Evolutionary conservation across 1,284 basidiomycete species (phyloP).

Genomic region (Trametes sp.): DNA sequence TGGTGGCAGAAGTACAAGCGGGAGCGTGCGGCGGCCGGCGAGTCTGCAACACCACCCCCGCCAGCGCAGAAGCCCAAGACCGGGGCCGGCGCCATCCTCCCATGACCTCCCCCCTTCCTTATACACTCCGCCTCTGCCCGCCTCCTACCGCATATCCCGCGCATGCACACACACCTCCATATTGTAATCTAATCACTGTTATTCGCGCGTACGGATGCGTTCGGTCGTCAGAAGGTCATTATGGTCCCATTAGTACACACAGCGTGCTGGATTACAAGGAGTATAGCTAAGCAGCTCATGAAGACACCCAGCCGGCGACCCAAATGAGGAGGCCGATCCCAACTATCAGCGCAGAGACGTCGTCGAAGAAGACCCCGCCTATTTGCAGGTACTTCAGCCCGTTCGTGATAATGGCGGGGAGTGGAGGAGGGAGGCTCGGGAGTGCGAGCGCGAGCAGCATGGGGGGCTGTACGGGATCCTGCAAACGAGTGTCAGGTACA

Average conservation of each 20-base stretch:
- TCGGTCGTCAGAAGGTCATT: constrained; percentile 4
- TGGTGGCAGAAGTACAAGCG: constrained; percentile 66
- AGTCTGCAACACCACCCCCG: constrained; percentile 54
- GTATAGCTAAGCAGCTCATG: constrained; percentile 17
- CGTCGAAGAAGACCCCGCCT: constrained; percentile 69
- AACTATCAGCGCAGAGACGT: constrained; percentile 69
- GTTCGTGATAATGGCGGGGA: constrained; percentile 67
- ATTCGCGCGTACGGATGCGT: constrained; percentile 8
- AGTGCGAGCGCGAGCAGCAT: constrained; percentile 64
- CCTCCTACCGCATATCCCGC: background rate
- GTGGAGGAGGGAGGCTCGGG: constrained; percentile 67
- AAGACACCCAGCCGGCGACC: constrained; percentile 57
- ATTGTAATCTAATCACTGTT: constrained; percentile 25
- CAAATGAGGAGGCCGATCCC: constrained; percentile 67
- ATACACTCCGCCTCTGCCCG: too few species aligned
- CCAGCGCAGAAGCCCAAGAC: constrained; percentile 43
- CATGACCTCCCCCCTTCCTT: constrained; percentile 42
- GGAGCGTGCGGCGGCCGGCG: constrained; percentile 52
- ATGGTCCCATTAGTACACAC: constrained; percentile 27
- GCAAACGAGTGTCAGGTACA: constrained; percentile 16
- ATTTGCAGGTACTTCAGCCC: constrained; percentile 72
- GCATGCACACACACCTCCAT: constrained; percentile 9
- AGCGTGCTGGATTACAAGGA: constrained; percentile 23
- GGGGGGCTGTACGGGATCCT: constrained; percentile 69
- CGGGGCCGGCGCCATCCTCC: constrained; percentile 59